Base-by-base conservation (phyloP, 768 basidiomycete genomes). In the Lentinula sp. region DNA sequence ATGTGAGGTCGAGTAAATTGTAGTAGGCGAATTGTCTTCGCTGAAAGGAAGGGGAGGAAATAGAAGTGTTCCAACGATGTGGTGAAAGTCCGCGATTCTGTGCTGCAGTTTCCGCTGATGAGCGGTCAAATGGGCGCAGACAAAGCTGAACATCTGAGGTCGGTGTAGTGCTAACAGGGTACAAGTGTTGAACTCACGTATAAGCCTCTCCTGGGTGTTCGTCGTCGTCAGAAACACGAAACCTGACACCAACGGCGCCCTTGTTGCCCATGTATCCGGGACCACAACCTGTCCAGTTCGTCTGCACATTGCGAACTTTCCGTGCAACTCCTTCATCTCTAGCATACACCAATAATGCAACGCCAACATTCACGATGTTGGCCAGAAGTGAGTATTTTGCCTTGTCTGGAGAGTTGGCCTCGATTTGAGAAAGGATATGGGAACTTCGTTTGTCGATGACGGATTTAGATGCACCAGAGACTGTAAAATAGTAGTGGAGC, bases 91-190 rank as follows among this genome's bases (percentile, higher is more conserved):
- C 5, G 79, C 79, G 62, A 95, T 80, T 28, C 96, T 84, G 16
- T 76, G 70, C 31, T 77, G 71, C 60, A 95, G 74, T 60, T 89
- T 83, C 43, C 81, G 73, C 40, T 84, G 84, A 69, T 93, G 88
- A 3, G 96, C 88, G 3, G 93, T 91, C 61, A 99, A 80, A 77
- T 99, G 96, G 13, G 93, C 92, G 69, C 87, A 88, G 32, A 97
- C 91, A 67, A 99, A 98, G 13, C 94, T 97, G 65, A 9, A 28
- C 37, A 32, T 39, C 40, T 46, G 46, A 16, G 23, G 49, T 55
- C 48, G 61, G 57, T 62, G 7, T 61, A 40, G 10, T 32, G n/a
- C 4, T 5, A 18, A 9, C 34, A 50, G 15, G 16, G 2, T 13
- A 15, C 23, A 21, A 35, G 43, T 31, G 5, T 8, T 46, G 18